Evolutionary conservation across 2,329 filamentous ascomycete species (phyloP).

Genomic region (Fusarium pseudonygamai): DNA sequence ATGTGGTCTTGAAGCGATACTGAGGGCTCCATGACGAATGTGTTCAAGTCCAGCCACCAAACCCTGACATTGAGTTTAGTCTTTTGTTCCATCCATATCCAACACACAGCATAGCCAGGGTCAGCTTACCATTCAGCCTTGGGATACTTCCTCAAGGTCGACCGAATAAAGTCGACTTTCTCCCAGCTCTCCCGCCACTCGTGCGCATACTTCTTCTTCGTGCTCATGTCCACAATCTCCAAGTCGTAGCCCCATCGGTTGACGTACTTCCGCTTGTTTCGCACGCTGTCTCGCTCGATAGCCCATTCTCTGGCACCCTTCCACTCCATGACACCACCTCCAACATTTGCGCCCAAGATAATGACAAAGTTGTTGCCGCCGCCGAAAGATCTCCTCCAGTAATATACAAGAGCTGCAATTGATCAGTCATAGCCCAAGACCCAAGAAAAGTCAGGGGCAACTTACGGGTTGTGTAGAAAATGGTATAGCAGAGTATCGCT

Average conservation of each 20-base stretch:
- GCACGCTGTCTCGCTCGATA: slow-evolving; percentile 93
- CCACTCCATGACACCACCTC: slow-evolving; percentile 99
- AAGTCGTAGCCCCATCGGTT: slow-evolving; percentile 92
- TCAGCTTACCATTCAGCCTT: slow-evolving; percentile 88
- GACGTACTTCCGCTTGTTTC: slow-evolving; percentile 92
- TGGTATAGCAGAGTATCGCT: slow-evolving; percentile 75
- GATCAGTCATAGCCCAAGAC: background rate
- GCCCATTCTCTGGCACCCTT: slow-evolving; percentile 98
- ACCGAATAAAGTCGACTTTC: slow-evolving; percentile 93
- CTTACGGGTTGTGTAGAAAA: slow-evolving; percentile 79
- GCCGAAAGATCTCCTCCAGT: slow-evolving; percentile 79
- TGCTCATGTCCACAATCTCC: slow-evolving; percentile 98
- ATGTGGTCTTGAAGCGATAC: slow-evolving; percentile 91
- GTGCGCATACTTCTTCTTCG: slow-evolving; percentile 97
- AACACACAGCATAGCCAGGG: background rate
- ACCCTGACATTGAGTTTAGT: slow-evolving; percentile 76
- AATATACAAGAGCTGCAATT: slow-evolving; percentile 54
- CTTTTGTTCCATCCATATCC: background rate
- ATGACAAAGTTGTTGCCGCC: slow-evolving; percentile 93
- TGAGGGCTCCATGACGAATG: slow-evolving; percentile 95
- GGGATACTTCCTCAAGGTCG: slow-evolving; percentile 91
- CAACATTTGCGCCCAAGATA: slow-evolving; percentile 91
- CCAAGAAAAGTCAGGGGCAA: slow-evolving; percentile 35
- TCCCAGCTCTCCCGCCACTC: slow-evolving; percentile 99
- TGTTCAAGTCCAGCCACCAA: slow-evolving; percentile 99